phyloP scores from a whole-genome alignment of 768 basidiomycete species.

The Leucosporidium creatinivorum region DNA sequence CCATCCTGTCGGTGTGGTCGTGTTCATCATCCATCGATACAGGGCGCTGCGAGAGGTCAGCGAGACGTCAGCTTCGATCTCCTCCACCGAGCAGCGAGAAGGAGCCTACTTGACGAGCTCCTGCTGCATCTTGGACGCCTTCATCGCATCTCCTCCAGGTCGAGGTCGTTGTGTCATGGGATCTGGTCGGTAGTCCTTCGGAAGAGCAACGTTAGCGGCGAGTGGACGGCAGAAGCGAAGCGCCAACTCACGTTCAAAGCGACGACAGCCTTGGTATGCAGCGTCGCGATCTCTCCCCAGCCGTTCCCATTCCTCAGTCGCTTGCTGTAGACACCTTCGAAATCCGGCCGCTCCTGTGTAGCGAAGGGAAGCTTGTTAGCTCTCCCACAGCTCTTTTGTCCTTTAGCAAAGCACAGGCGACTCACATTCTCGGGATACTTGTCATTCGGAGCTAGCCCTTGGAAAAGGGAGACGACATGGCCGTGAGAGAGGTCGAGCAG shows the following conservation, averaged over 20 bases:
- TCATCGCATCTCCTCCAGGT: neutral
- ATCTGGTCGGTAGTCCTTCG: neutral
- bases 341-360: neutral
- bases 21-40: slow-evolving; percentile 17
- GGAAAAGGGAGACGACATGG: neutral
- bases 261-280: slow-evolving; percentile 11
- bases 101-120: slow-evolving; percentile 19
- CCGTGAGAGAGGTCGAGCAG: slow-evolving; percentile 4
- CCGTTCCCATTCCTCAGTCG: too few relatives aligned
- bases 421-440: slow-evolving; percentile 1
- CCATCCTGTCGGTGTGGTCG: slow-evolving; percentile 23
- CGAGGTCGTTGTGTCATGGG: neutral
- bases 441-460: neutral
- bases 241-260: slow-evolving; percentile 17
- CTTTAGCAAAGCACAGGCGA: neutral
- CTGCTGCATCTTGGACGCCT: slow-evolving; percentile 21
- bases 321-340: too few relatives aligned
- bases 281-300: slow-evolving; percentile 19
- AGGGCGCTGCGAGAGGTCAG: slow-evolving; percentile 4
- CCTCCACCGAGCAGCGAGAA: neutral
- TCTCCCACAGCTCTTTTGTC: neutral
- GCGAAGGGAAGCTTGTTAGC: neutral
- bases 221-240: neutral
- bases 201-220: neutral
- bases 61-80: neutral